These are phyloP conservation scores for Acarospora socialis DNA, from an alignment of 2,329 filamentous ascomycete genomes.

Conservation along the genomic window DNA sequence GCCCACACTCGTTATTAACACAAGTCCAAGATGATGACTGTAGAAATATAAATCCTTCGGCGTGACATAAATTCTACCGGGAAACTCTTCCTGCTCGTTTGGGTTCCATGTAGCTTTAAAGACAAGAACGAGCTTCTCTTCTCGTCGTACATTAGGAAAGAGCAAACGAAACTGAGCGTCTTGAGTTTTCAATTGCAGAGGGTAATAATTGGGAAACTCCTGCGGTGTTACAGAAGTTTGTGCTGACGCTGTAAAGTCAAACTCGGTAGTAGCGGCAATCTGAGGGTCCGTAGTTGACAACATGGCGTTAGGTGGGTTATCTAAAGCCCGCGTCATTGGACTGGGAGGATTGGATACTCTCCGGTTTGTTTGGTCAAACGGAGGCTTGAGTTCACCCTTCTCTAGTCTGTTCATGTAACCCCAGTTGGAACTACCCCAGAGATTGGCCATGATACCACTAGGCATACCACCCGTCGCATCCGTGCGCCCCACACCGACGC, in stretches of 20 bases:
- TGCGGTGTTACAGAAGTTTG: conserved; percentile 21
- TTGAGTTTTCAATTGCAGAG: conserved; percentile 66
- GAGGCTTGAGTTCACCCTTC: conserved; percentile 33
- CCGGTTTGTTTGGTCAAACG: conserved; percentile 17
- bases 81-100: conserved; percentile 62
- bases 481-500: conserved; percentile 45
- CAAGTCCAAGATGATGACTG: conserved; percentile 81
- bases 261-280: too few relatives aligned
- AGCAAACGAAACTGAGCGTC: conserved; percentile 86
- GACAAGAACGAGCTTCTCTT: conserved; percentile 77
- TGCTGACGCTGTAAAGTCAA: conserved; percentile 16
- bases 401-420: conserved; percentile 49
- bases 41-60: conserved; percentile 87
- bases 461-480: conserved; percentile 58
- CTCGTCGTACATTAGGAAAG: conserved; percentile 63
- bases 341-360: conserved; percentile 18
- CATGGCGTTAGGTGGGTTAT: too few relatives aligned
- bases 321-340: conserved; percentile 18
- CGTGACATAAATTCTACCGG: conserved; percentile 77
- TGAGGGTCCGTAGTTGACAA: too few relatives aligned
- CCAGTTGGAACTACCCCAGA: conserved; percentile 87
- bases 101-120: conserved; percentile 85
- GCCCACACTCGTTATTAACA: conserved; percentile 65
- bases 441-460: conserved; percentile 76
- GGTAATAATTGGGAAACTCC: conserved; percentile 62